Conservation (phyloP, 305 asterid species). For the Solanum hybrid region DNA sequence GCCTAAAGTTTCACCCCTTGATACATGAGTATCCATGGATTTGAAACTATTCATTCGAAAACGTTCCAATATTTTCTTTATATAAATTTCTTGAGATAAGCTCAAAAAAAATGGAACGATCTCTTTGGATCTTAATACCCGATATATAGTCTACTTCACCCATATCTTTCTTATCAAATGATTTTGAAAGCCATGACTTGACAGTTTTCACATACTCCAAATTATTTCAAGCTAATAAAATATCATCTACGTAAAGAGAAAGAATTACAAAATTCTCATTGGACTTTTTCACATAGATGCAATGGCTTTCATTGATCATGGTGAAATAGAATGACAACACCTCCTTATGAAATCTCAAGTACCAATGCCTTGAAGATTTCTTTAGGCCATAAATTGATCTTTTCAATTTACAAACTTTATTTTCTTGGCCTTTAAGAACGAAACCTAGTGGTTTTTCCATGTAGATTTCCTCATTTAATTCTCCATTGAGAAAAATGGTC, state of each 20-base stretch:
- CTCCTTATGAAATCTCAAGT: neutral
- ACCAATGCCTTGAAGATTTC: neutral
- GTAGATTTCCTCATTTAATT: neutral
- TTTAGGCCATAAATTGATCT: neutral
- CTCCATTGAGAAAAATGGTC: neutral
- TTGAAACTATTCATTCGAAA: neutral
- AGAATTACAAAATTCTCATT: neutral
- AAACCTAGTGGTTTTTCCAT: neutral
- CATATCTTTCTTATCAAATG: neutral
- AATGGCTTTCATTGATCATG: neutral
- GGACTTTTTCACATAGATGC: neutral
- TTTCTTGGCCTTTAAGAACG: neutral
- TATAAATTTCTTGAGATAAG: neutral
- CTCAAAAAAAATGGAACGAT: neutral
- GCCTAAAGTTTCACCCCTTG: neutral
- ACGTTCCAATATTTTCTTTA: no score
- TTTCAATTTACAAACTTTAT: neutral
- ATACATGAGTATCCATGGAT: neutral
- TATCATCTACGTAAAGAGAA: neutral
- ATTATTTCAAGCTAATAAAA: neutral
- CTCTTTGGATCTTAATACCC: no score
- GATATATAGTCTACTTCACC: neutral
- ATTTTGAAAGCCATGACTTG: neutral
- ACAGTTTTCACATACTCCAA: neutral
- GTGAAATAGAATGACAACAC: neutral